phyloP scores from a whole-genome alignment of 2,329 filamentous ascomycete species.

The Alternaria brassicicola region DNA sequence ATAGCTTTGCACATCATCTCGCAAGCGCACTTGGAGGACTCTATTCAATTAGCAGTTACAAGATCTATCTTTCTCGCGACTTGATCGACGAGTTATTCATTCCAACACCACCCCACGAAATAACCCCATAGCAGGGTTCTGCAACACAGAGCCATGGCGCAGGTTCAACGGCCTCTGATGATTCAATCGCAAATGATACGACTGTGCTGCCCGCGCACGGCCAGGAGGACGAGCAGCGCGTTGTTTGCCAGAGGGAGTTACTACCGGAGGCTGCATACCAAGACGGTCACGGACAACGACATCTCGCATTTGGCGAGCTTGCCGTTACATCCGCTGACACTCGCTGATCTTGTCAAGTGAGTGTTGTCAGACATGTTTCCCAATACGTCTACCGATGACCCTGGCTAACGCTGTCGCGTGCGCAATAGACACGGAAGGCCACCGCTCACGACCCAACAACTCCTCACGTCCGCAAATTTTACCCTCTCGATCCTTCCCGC shows the following conservation, averaged over 20 bases:
- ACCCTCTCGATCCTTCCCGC: slow-evolving; percentile 90
- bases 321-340: slow-evolving; percentile 78
- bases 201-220: slow-evolving; percentile 38
- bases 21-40: slow-evolving; percentile 1
- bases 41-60: slow-evolving; percentile 1
- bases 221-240: slow-evolving; percentile 21
- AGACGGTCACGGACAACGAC: slow-evolving; percentile 68
- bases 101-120: not conserved
- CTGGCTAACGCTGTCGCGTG: slow-evolving; percentile 19
- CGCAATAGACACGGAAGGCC: slow-evolving; percentile 72
- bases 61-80: not conserved
- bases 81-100: not conserved
- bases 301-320: slow-evolving; percentile 78
- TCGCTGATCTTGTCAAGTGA: slow-evolving; percentile 88
- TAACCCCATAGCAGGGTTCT: not conserved
- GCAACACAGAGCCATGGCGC: slow-evolving; percentile 28
- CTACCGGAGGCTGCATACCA: slow-evolving; percentile 44
- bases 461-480: slow-evolving; percentile 93
- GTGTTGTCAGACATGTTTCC: slow-evolving; percentile 20
- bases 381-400: not conserved
- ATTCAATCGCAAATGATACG: slow-evolving; percentile 48
- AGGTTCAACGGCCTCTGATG: slow-evolving; percentile 43
- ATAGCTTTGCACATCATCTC: not conserved
- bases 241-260: slow-evolving; percentile 24
- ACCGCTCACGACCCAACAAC: slow-evolving; percentile 77